phyloP scores from a whole-genome alignment of 2,329 filamentous ascomycete genomes.

The Alternaria solani region DNA sequence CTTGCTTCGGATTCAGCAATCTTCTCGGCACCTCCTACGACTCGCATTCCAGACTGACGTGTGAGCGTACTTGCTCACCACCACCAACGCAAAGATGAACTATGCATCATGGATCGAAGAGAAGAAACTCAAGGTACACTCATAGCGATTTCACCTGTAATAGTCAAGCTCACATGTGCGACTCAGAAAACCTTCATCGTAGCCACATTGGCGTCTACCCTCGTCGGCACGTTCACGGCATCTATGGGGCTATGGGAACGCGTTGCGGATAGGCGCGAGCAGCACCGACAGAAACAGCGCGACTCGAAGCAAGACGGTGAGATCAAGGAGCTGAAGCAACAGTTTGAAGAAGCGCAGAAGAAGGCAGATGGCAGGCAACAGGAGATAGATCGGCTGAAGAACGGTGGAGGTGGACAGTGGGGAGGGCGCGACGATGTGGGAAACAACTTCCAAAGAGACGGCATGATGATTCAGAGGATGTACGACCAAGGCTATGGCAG shows the following conservation, averaged over 20 bases:
- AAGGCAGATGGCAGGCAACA: slow-evolving; percentile 34
- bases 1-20: background rate
- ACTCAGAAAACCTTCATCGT: slow-evolving; percentile 56
- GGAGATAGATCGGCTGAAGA: slow-evolving; percentile 33
- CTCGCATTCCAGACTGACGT: background rate
- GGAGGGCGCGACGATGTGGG: slow-evolving; percentile 41
- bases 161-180: background rate
- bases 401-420: slow-evolving; percentile 11
- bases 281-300: slow-evolving; percentile 51
- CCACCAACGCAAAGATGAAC: slow-evolving; percentile 46
- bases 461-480: slow-evolving; percentile 48
- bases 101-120: slow-evolving; percentile 57
- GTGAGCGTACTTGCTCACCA: slow-evolving; percentile 9
- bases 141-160: background rate
- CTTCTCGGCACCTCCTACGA: slow-evolving; percentile 1
- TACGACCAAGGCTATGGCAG: slow-evolving; percentile 50
- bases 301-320: slow-evolving; percentile 46
- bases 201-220: slow-evolving; percentile 55
- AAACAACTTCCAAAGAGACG: slow-evolving; percentile 41
- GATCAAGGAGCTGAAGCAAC: slow-evolving; percentile 43
- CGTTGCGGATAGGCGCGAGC: slow-evolving; percentile 46
- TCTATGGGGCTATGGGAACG: slow-evolving; percentile 55
- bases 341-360: slow-evolving; percentile 43
- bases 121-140: slow-evolving; percentile 53
- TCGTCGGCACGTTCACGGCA: slow-evolving; percentile 56